Evolutionary conservation across 371 early-diverging fungal genomes (phyloP).

Genomic region (Zopfochytrium polystomum): DNA sequence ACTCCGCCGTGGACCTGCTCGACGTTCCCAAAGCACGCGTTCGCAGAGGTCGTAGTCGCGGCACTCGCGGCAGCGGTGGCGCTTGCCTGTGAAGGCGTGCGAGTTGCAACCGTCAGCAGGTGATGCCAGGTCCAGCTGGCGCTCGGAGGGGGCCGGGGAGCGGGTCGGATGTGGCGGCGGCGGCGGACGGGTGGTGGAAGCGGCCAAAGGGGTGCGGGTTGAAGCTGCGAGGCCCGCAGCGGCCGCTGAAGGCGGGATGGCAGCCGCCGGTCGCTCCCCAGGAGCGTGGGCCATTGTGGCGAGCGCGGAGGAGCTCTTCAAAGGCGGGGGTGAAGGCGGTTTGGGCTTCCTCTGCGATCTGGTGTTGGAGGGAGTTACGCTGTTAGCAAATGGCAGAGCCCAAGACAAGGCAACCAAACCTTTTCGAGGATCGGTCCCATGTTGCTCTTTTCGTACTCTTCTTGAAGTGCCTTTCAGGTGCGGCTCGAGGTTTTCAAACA

Average conservation of each 20-base stretch:
- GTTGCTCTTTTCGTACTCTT: constrained; percentile 28
- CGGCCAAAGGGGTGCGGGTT: too few relatives aligned
- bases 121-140: constrained; percentile 24
- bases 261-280: not conserved
- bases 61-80: constrained; percentile 34
- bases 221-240: not conserved
- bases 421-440: constrained; percentile 29
- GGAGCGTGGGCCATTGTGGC: not conserved
- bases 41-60: constrained; percentile 40
- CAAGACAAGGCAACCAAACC: constrained; percentile 6
- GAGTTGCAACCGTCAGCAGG: constrained; percentile 39
- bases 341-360: constrained; percentile 25
- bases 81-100: constrained; percentile 16
- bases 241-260: not conserved
- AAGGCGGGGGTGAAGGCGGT: constrained; percentile 11
- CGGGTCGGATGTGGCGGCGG: constrained; percentile 8
- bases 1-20: constrained; percentile 11
- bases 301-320: constrained; percentile 1
- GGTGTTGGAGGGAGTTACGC: not conserved
- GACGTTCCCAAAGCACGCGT: constrained; percentile 15
- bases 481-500: constrained; percentile 23
- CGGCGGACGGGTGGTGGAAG: constrained; percentile 4
- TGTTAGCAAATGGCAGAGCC: not conserved
- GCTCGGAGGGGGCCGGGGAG: constrained; percentile 9
- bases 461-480: constrained; percentile 18